Base-by-base conservation (phyloP, 305 asterid genomes). In the Lippia alba region DNA sequence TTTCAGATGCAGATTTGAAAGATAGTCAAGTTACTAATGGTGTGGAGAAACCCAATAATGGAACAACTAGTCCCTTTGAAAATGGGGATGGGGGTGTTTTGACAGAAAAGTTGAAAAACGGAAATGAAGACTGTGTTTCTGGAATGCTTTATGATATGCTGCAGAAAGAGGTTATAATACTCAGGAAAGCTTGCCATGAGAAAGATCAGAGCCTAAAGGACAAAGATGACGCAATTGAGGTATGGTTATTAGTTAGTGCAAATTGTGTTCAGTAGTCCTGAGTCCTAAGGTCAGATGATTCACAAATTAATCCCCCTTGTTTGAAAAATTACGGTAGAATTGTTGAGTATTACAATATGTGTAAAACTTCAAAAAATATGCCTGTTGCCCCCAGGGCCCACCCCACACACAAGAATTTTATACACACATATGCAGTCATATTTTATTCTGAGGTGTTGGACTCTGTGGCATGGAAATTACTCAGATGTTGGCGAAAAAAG, bases 211-310 rank as follows among this genome's bases (percentile, higher is more conserved):
- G 80, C 85, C 79, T 91, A 30, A 93, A 91, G 80, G 97, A 89
- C 80, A 91, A 86, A 82, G 93, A 87, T 67, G 96, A 87, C 1
- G 93, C 91, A 10, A 84, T 90, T 48, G 96, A 89, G 98, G 98
- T 92, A 9, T 32, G 72, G 30, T 24, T 24, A 24, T 24, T 24
- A 24, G 3, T 24, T 24, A 24, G 30, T 24, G 30, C 30, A 3
- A 24, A 24, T 24, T 24, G 30, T 3, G 1, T 24, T 24, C 3
- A 24, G 2, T 24, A 24, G 2, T 24, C 30, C 3, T 24, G 30
- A 24, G 30, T 24, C 30, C 30, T 24, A 3, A 24, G 30, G 30
- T 24, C 3, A 24, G 30, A 3, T 24, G 30, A 24, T 24, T 24
- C 30, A 24, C 30, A 24, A 24, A 24, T 24, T 24, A 24, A 24